phyloP scores from a whole-genome alignment of 257 asterid genomes.

The Capsicum chinense region DNA sequence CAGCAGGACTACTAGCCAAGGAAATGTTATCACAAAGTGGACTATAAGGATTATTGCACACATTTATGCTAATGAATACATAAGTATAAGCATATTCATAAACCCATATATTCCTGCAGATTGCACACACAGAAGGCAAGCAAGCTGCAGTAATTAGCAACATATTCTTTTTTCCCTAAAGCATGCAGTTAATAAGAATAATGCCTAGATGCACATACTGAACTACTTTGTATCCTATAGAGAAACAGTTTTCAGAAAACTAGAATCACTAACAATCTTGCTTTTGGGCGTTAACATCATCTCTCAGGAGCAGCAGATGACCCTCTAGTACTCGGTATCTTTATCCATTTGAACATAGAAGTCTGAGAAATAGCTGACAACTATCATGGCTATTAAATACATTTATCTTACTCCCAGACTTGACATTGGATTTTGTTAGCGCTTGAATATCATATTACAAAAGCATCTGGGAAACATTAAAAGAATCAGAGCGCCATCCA shows the following conservation, averaged over 20 bases:
- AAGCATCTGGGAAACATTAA: background rate
- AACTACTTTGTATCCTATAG: slow-evolving; percentile 13
- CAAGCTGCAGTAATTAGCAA: background rate
- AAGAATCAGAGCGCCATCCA: background rate
- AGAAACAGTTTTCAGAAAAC: background rate
- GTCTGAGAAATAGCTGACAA: slow-evolving; percentile 10
- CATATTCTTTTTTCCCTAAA: background rate
- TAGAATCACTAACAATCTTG: background rate
- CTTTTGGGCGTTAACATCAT: background rate
- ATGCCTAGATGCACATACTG: background rate
- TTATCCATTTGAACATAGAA: background rate
- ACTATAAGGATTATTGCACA: background rate
- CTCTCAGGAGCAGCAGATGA: slow-evolving; percentile 19
- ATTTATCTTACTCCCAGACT: background rate
- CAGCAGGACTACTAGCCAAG: background rate
- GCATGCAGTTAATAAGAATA: background rate
- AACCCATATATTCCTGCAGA: background rate
- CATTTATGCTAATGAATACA: background rate
- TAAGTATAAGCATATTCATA: background rate
- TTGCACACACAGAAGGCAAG: background rate
- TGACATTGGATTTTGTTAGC: background rate
- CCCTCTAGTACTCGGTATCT: background rate
- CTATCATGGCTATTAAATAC: background rate
- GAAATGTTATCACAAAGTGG: background rate
- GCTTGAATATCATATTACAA: background rate